A percentile compares a stretch with the other conserved stretches of the same genome.
phyloP scores from a whole-genome alignment of 345 rosid species.

The Brassica carinata region DNA sequence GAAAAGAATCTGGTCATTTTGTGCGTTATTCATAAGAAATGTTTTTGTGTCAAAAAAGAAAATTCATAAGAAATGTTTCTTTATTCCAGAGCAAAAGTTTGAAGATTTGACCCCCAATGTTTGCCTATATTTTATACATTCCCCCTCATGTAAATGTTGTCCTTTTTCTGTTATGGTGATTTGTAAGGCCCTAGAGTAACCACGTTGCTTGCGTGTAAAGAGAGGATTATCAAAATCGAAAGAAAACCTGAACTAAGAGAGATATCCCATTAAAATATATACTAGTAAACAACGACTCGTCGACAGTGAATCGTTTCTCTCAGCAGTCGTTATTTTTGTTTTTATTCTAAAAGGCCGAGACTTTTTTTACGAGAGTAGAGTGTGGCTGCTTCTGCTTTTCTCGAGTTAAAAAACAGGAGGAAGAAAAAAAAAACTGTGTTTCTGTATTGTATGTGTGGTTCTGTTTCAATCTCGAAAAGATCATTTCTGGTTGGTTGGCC shows the following conservation, averaged over 20 bases:
- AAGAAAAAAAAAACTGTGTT: conserved; percentile 20
- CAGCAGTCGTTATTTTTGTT: conserved; percentile 37
- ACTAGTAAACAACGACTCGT: conserved; percentile 3
- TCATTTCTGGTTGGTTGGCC: conserved; percentile 48
- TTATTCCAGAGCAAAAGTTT: conserved; percentile 24
- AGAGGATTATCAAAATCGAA: conserved; percentile 31
- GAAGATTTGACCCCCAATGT: conserved; percentile 22
- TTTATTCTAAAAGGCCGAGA: conserved; percentile 36
- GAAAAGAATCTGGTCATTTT: neutral
- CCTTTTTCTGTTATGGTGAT: neutral
- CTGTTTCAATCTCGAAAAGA: conserved; percentile 52
- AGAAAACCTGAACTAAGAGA: conserved; percentile 10
- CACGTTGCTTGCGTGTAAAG: conserved; percentile 47
- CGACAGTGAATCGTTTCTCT: conserved; percentile 35
- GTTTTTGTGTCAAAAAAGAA: neutral
- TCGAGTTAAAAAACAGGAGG: conserved; percentile 19
- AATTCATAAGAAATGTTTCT: conserved; percentile 14
- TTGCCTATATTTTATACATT: conserved; percentile 29
- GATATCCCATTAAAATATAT: neutral
- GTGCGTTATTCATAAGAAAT: neutral
- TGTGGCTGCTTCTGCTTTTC: conserved; percentile 32
- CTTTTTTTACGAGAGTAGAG: conserved; percentile 44
- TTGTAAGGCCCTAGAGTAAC: conserved; percentile 31
- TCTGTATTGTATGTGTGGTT: conserved; percentile 55
- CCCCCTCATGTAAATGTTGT: neutral